These are phyloP conservation scores for Trapa bicornis DNA, from an alignment of 345 rosid species.

Conservation along the genomic window DNA sequence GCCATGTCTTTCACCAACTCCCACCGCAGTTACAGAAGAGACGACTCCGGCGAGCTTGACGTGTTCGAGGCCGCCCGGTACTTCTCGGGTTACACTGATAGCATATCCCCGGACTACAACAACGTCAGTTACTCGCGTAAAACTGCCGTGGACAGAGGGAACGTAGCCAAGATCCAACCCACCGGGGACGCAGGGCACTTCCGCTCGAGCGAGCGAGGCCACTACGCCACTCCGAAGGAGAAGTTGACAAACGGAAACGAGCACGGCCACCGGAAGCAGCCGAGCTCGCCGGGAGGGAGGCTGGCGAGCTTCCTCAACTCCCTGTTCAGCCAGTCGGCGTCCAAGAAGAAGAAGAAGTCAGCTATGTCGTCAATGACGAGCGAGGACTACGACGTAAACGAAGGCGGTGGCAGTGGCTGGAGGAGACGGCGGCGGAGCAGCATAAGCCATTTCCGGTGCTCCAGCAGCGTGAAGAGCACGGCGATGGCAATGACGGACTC, in stretches of 20 bases:
- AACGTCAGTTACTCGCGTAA: slow-evolving; percentile 24
- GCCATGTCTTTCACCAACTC: slow-evolving; percentile 49
- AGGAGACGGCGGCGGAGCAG: slow-evolving; percentile 77
- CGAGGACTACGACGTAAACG: slow-evolving; percentile 27
- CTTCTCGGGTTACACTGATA: slow-evolving; percentile 54
- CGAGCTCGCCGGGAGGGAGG: slow-evolving; percentile 83
- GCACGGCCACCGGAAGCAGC: slow-evolving; percentile 61
- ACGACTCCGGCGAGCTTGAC: slow-evolving; percentile 68
- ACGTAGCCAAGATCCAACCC: slow-evolving; percentile 12
- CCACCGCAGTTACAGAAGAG: slow-evolving; percentile 29
- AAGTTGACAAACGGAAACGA: slow-evolving; percentile 12
- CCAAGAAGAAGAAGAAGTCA: slow-evolving; percentile 48
- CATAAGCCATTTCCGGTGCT: slow-evolving; percentile 71
- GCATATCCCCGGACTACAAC: slow-evolving; percentile 13
- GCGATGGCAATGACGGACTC: slow-evolving; percentile 10
- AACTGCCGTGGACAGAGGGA: slow-evolving; percentile 10
- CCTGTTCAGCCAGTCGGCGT: slow-evolving; percentile 62
- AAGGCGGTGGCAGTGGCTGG: slow-evolving; percentile 15
- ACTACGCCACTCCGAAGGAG: slow-evolving; percentile 9
- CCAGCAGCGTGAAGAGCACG: slow-evolving; percentile 21
- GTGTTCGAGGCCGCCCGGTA: slow-evolving; percentile 86
- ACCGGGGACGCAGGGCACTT: slow-evolving; percentile 22
- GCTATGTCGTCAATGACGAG: slow-evolving; percentile 22
- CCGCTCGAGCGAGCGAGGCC: slow-evolving; percentile 11
- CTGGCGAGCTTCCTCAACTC: slow-evolving; percentile 89